Conservation (phyloP, 345 rosid species). For the Theobroma cacao region DNA sequence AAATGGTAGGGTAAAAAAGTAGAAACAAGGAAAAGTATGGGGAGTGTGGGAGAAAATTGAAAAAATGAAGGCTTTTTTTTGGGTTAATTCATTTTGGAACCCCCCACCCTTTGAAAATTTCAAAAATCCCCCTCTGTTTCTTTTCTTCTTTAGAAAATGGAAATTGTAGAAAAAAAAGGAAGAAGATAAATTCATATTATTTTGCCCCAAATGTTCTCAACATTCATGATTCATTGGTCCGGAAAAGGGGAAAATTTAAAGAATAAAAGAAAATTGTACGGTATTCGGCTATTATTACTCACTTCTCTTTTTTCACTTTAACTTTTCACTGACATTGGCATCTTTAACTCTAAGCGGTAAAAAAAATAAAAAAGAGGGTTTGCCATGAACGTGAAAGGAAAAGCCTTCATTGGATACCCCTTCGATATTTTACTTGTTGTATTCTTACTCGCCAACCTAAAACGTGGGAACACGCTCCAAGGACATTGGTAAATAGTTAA, state of each 20-base stretch:
- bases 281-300: no score
- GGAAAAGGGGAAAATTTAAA: not conserved
- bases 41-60: not conserved
- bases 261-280: not conserved
- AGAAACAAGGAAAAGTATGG: not conserved
- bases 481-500: not conserved
- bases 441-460: not conserved
- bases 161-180: not conserved
- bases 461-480: constrained; percentile 7
- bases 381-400: not conserved
- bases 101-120: constrained; percentile 3
- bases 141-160: not conserved
- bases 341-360: not conserved
- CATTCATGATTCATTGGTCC: no score
- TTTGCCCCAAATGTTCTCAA: not conserved
- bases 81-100: constrained; percentile 22
- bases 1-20: constrained; percentile 13
- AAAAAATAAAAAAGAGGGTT: not conserved
- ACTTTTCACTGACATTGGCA: not conserved
- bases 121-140: not conserved
- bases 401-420: not conserved
- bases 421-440: no score
- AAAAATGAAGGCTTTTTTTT: constrained; percentile 13
- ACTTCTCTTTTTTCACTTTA: not conserved
- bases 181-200: not conserved